Evolutionary conservation across 495 filamentous ascomycete genomes (phyloP), one percentile per base, ranked within the genome.

Genomic region (Pyrenopolyporus hunteri): DNA sequence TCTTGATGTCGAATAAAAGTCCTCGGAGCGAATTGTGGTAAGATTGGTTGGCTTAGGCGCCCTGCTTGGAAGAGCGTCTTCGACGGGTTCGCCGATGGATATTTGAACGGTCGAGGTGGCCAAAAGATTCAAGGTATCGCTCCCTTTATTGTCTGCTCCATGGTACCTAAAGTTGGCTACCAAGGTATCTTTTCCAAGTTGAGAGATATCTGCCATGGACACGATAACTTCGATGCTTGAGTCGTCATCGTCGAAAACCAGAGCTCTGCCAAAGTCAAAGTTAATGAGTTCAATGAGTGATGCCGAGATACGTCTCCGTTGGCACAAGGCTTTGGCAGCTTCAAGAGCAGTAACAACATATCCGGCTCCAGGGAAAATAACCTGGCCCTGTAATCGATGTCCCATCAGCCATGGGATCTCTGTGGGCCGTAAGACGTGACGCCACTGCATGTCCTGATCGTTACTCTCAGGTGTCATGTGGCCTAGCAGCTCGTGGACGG

Each of bases 331-430:
- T 11, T 16, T 26, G 4, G 48, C 54, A 0, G 76, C 75, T 42
- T 88, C 85, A 0, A 83, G 14, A 0, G 78, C 80, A 35, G 76
- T 74, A 0, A 70, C 68, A 2, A 82, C 54, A 55, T 84, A 86
- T 0, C 72, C 81, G 0, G 83, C 76, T 4, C 74, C 84, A 0
- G 87, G 85, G 28, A 85, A 84, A 0, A 89, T 70, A 6, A 57
- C 57, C 37, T 74, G 63, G 6, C 62, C 50, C 19, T 78, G 70
- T 0, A 79, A 1, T 7, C 45, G 35, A 60, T 85, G 83, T 31
- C 76, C 76, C 0, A 39, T 7, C 0, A 85, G 28, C 82, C 82
- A 87, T 0, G 75, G 71, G 0, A 75, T 45, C 37, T 85, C 79
- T 0, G 46, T 40, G 0, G 67, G 20, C 2, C 67, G 57, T 0